Base-by-base conservation (phyloP, 1,139 yeast genomes). In the Diutina pseudorugosa region DNA sequence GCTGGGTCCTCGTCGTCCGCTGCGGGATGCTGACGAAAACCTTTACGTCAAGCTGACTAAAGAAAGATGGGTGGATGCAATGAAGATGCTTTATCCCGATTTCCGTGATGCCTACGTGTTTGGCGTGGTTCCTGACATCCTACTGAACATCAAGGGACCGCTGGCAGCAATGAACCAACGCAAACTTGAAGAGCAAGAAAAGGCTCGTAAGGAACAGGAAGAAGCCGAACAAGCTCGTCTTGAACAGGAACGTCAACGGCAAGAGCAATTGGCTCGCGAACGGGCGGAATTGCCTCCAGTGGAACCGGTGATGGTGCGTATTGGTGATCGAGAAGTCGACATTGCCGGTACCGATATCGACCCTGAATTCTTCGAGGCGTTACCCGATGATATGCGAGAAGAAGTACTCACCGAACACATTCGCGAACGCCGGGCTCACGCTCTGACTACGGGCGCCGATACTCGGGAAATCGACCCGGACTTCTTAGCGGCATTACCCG, bases 351-450 rank as follows among this genome's bases (percentile, higher is more conserved):
- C 96, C 3, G 97, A 89, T 54, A 89, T 91, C 55, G 97, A 91
- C 66, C 95, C 95, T 0, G 94, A 86, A 59, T 91, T 90, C 63
- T 75, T 91, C 57, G 87, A 85, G 59, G 97, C 96, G 0, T 73
- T 91, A 42, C 98, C 98, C 0, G 96, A 87, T 51, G 95, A 88
- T 53, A 86, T 91, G 86, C 74, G 96, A 52, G 95, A 90, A 58
- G 97, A 91, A 61, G 98, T 90, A 0, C 82, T 89, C 61, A 82
- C 94, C 0, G 95, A 90, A 59, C 96, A 90, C 63, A 73, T 90
- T 4, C 73, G 93, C 49, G 95, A 89, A 57, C 63, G 78, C 56
- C 61, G 83, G 52, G 80, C 75, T 59, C 84, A 70, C 70, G 82
- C 83, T 3, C 65, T 70, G 16, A 70, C 67, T 43, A 62, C 69